These are phyloP conservation scores for Elongisporangium undulatum DNA, from an alignment of 352 stramenopile genomes.

Conservation along the genomic window DNA sequence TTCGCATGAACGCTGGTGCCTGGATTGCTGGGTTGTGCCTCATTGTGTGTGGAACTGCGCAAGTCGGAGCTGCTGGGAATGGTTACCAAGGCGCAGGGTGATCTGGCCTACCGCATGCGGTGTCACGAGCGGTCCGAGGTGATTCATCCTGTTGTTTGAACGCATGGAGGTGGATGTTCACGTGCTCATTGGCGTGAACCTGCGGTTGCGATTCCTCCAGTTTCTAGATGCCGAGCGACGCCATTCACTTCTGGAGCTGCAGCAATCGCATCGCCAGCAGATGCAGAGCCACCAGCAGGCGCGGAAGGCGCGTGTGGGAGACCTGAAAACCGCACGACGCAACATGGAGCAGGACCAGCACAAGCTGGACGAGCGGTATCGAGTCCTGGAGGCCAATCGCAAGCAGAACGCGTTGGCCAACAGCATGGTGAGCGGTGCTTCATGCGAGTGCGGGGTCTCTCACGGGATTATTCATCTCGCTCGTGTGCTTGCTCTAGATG, in stretches of 20 bases:
- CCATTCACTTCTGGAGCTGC: conserved; percentile 16
- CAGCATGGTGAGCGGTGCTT: conserved; percentile 9
- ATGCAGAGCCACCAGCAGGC: conserved; percentile 15
- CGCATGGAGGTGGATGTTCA: neutral
- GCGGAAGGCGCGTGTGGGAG: neutral
- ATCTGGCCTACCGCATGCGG: conserved; percentile 13
- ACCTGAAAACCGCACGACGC: neutral
- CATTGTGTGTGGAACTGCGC: neutral
- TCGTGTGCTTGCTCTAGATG: conserved; percentile 1
- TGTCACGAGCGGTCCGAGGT: conserved; percentile 20
- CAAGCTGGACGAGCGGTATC: conserved; percentile 15
- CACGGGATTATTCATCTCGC: neutral
- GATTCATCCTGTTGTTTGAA: neutral
- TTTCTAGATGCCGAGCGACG: conserved; percentile 15
- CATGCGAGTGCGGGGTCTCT: neutral
- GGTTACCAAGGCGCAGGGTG: conserved; percentile 13
- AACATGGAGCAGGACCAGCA: conserved; percentile 15
- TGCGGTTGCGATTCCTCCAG: neutral
- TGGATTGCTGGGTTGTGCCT: neutral
- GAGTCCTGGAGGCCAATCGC: conserved; percentile 6
- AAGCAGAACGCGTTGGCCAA: conserved; percentile 15
- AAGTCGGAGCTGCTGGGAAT: conserved; percentile 20
- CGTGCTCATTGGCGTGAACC: neutral
- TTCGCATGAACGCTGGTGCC: neutral
- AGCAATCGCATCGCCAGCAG: conserved; percentile 24